Evolutionary conservation across 208 protist species (phyloP).

Genomic region (Trypanosoma melophagium): DNA sequence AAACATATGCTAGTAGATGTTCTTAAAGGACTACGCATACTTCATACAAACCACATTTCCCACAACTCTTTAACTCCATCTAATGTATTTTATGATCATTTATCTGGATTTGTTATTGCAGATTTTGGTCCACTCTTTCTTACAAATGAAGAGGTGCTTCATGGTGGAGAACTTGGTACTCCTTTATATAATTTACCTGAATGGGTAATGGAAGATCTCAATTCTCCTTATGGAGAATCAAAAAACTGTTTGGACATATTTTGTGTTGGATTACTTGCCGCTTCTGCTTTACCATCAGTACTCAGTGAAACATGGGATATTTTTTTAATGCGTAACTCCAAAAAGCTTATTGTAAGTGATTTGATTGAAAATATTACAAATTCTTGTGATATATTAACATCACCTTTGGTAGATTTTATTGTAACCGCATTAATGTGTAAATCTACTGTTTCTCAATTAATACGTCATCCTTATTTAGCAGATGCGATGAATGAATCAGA

Average conservation of each 20-base stretch:
- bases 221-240: constrained; percentile 3
- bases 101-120: constrained; percentile 47
- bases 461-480: constrained; percentile 58
- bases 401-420: constrained; percentile 55
- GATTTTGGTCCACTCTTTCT: constrained; percentile 81
- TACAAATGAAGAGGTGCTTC: constrained; percentile 46
- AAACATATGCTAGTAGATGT: constrained; percentile 60
- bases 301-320: constrained; percentile 46
- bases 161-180: constrained; percentile 23
- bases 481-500: constrained; percentile 7
- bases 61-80: constrained; percentile 59
- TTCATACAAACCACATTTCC: constrained; percentile 71
- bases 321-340: constrained; percentile 3
- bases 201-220: constrained; percentile 39
- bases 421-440: constrained; percentile 39
- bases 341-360: constrained; percentile 27
- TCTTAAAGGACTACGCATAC: constrained; percentile 49
- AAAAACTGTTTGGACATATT: constrained; percentile 64
- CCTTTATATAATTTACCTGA: constrained; percentile 54
- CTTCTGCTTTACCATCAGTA: constrained; percentile 49
- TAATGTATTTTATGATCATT: constrained; percentile 72
- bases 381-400: constrained; percentile 20
- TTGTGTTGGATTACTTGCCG: constrained; percentile 72
- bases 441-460: constrained; percentile 33
- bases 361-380: constrained; percentile 36